phyloP scores from a whole-genome alignment of 768 basidiomycete species.

The Rossbeevera mucosa region DNA sequence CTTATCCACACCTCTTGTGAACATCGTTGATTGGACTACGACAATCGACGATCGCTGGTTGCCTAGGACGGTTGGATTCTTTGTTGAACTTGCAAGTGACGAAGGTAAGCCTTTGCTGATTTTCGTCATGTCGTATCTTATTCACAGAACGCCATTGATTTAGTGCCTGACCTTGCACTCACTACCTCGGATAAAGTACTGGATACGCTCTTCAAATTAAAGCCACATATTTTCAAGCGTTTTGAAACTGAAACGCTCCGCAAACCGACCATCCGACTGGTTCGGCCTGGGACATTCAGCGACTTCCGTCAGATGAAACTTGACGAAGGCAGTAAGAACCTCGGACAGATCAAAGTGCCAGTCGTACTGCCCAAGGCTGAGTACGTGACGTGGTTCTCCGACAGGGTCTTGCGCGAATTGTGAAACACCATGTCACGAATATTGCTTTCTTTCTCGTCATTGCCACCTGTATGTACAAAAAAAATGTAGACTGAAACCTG shows the following conservation, averaged over 20 bases:
- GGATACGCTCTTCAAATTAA: background rate
- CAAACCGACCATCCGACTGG: background rate
- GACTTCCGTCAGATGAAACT: background rate
- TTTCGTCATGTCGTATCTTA: background rate
- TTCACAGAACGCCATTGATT: background rate
- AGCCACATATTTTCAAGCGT: background rate
- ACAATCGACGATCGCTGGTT: background rate
- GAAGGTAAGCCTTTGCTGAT: background rate
- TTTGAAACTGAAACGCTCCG: background rate
- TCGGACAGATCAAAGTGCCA: background rate
- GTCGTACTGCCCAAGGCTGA: background rate
- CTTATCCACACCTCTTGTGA: background rate
- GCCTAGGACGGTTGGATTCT: background rate
- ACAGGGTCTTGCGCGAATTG: background rate
- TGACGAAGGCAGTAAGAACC: background rate
- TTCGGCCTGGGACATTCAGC: background rate
- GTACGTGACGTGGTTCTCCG: background rate
- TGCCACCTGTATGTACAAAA: no score
- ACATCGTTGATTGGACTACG: background rate
- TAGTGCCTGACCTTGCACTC: background rate
- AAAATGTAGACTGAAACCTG: no score
- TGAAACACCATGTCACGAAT: background rate
- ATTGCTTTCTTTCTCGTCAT: no score
- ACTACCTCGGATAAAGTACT: background rate
- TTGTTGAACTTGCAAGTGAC: background rate